These are phyloP conservation scores for Candida peoriensis DNA, from an alignment of 805 yeast genomes.

Conservation along the genomic window DNA sequence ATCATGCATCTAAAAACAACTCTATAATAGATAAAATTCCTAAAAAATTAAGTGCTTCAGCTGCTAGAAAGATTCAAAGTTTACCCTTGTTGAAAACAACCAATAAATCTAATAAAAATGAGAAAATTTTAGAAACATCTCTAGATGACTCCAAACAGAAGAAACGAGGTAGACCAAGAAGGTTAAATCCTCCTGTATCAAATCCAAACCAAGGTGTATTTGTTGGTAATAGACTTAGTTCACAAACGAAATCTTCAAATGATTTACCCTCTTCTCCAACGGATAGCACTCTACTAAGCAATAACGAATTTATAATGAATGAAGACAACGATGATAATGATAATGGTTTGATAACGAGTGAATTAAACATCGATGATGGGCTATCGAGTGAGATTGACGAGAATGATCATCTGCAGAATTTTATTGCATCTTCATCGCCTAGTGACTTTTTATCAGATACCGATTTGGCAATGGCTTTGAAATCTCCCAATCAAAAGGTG, in stretches of 20 bases:
- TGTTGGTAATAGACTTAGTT: constrained; percentile 13
- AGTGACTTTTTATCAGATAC: constrained; percentile 51
- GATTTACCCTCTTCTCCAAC: constrained; percentile 4
- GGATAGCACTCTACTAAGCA: constrained; percentile 4
- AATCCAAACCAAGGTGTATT: constrained; percentile 24
- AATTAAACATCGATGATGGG: constrained; percentile 17
- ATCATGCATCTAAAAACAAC: constrained; percentile 45
- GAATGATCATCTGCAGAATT: constrained; percentile 4
- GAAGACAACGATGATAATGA: constrained; percentile 11
- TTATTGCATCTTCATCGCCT: constrained; percentile 36
- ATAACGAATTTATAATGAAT: constrained; percentile 6
- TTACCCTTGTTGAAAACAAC: constrained; percentile 13
- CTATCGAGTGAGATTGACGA: constrained; percentile 22
- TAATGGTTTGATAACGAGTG: neutral
- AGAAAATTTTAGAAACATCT: no score
- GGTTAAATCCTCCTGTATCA: constrained; percentile 8
- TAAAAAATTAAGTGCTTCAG: constrained; percentile 7
- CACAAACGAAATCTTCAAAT: neutral
- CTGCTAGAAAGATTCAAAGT: constrained; percentile 22
- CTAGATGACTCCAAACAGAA: constrained; percentile 8
- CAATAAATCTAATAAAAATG: neutral
- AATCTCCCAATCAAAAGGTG: constrained; percentile 21
- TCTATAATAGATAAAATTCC: constrained; percentile 14
- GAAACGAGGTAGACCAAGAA: constrained; percentile 25
- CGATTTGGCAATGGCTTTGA: constrained; percentile 41